Percentiles rank a stretch among this genome's conserved stretches.
Evolutionary conservation across 73 alveolate genomes (phyloP).

Genomic region (Effrenium voratum): DNA sequence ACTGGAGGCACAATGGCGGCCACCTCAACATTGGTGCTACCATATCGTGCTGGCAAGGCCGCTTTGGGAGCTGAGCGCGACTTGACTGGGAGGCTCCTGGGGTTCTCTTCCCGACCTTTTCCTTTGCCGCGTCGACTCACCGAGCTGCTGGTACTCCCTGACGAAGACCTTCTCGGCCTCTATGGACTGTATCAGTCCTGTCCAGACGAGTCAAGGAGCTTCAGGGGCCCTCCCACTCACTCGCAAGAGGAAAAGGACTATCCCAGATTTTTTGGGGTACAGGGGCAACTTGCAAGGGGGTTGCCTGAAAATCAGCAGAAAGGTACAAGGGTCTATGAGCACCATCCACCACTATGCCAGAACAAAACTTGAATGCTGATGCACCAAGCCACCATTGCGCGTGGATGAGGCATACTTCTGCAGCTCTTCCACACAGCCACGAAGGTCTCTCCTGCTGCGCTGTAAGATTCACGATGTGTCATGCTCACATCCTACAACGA

Average conservation of each 20-base stretch:
- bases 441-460: conserved; percentile 51
- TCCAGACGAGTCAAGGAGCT: background rate
- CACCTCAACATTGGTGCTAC: no score
- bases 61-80: no score
- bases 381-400: conserved; percentile 24
- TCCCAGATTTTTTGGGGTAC: background rate
- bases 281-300: background rate
- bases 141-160: conserved; percentile 18
- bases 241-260: background rate
- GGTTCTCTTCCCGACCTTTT: no score
- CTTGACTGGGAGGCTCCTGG: no score
- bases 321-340: background rate
- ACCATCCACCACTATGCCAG: background rate
- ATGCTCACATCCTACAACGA: background rate
- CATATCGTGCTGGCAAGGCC: no score
- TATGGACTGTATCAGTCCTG: conserved; percentile 59
- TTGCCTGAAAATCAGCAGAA: background rate
- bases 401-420: conserved; percentile 72
- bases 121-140: no score
- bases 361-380: background rate
- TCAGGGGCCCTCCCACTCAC: background rate
- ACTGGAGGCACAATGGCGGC: no score
- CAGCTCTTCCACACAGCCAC: conserved; percentile 71
- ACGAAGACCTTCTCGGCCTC: conserved; percentile 79
- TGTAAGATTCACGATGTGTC: background rate